phyloP scores from a whole-genome alignment of 768 basidiomycete genomes.

The Russula foetens region DNA sequence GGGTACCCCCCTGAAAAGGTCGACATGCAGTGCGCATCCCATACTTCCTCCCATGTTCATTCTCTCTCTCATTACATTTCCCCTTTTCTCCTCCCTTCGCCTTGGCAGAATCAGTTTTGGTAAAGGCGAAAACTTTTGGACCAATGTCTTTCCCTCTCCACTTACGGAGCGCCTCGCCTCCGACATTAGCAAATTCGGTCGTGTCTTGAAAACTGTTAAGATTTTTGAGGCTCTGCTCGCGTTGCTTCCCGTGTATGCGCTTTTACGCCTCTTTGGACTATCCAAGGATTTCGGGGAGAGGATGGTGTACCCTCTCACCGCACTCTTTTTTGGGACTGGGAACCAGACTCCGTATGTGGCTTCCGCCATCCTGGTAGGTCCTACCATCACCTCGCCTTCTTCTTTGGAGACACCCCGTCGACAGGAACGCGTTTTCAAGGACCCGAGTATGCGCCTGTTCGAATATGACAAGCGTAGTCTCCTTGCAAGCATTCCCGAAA shows the following conservation, averaged over 20 bases:
- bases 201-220: constrained; percentile 28
- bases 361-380: constrained; percentile 26
- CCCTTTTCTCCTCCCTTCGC: too few relatives aligned
- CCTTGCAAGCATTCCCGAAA: constrained; percentile 29
- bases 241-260: constrained; percentile 29
- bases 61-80: neutral
- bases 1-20: constrained; percentile 29
- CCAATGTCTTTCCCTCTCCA: constrained; percentile 31
- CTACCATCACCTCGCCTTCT: neutral
- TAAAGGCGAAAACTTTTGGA: constrained; percentile 32
- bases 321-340: constrained; percentile 32
- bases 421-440: constrained; percentile 30
- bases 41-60: neutral
- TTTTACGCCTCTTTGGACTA: constrained; percentile 30
- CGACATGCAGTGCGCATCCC: constrained; percentile 26
- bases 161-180: constrained; percentile 25
- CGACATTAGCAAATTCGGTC: constrained; percentile 29
- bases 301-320: constrained; percentile 31
- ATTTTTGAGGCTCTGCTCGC: constrained; percentile 28
- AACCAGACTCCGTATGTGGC: constrained; percentile 33
- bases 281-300: constrained; percentile 31
- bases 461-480: constrained; percentile 29
- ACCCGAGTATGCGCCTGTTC: constrained; percentile 31
- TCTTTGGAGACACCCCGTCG: neutral
- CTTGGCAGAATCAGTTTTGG: constrained; percentile 28